phyloP scores from a whole-genome alignment of 1,139 yeast genomes.

The Debaryomycetaceae sp. region DNA sequence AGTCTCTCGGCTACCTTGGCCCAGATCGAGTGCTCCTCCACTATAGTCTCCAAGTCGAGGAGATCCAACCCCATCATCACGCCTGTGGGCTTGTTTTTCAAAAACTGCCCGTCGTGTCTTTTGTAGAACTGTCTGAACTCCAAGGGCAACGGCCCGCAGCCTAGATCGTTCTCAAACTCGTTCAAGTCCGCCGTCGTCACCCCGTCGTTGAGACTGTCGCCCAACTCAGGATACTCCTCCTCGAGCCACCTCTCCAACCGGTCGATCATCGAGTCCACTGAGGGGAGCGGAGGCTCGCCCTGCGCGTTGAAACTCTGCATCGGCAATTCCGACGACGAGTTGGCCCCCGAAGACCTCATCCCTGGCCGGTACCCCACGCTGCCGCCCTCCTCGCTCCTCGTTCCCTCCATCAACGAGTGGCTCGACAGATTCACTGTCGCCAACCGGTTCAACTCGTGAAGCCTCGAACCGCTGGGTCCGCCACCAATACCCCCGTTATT shows the following conservation, averaged over 20 bases:
- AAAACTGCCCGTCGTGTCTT: constrained; percentile 79
- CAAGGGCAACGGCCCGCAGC: constrained; percentile 58
- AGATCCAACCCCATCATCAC: constrained; percentile 67
- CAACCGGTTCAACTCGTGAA: constrained; percentile 33
- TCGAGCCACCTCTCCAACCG: constrained; percentile 74
- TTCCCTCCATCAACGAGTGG: constrained; percentile 22
- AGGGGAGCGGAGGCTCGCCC: constrained; percentile 70
- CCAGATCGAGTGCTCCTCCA: constrained; percentile 74
- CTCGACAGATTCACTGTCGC: constrained; percentile 26
- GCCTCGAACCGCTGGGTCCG: constrained; percentile 25
- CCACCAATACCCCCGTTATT: constrained; percentile 16
- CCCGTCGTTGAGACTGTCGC: constrained; percentile 65
- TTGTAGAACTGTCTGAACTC: constrained; percentile 75
- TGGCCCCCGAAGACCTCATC: constrained; percentile 30
- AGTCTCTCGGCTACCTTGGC: constrained; percentile 57
- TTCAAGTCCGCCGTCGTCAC: constrained; percentile 74
- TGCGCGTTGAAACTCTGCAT: constrained; percentile 41
- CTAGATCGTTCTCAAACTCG: constrained; percentile 72
- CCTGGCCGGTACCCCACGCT: constrained; percentile 41
- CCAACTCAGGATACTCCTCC: constrained; percentile 74
- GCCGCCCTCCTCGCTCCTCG: constrained; percentile 14
- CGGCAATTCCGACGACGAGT: constrained; percentile 34
- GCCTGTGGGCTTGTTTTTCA: constrained; percentile 75
- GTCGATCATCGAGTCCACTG: constrained; percentile 69
- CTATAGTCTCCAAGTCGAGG: constrained; percentile 66